Evolutionary conservation across 2,329 filamentous ascomycete genomes (phyloP).

Genomic region (Penicillium sp.): DNA sequence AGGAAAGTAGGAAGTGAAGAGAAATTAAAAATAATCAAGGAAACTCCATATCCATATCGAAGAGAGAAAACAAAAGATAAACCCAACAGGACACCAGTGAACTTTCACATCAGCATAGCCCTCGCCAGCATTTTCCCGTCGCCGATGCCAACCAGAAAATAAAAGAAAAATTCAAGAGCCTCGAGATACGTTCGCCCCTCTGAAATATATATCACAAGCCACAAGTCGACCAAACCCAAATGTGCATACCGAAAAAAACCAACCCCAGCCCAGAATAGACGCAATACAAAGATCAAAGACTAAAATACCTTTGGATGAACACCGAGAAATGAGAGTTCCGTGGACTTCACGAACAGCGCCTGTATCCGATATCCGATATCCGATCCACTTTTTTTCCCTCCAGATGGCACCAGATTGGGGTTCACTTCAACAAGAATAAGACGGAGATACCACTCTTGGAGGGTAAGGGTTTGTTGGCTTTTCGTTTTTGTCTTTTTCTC

Average conservation of each 20-base stretch:
- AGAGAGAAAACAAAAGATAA: neutral
- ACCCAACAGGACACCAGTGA: neutral
- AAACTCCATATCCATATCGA: neutral
- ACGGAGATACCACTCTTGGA: neutral
- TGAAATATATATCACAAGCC: neutral
- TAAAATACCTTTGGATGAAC: neutral
- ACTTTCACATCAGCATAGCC: neutral
- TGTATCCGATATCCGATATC: neutral
- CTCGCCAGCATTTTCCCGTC: neutral
- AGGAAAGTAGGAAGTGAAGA: neutral
- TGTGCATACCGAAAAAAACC: neutral
- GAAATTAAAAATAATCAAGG: neutral
- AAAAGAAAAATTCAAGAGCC: neutral
- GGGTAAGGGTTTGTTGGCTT: neutral
- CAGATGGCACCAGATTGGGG: neutral
- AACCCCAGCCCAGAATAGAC: neutral
- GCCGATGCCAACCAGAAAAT: neutral
- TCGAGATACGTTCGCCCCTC: neutral
- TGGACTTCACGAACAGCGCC: neutral
- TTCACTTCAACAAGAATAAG: constrained; percentile 10
- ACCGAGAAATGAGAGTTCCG: constrained; percentile 5
- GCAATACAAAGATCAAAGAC: neutral
- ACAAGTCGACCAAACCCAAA: neutral
- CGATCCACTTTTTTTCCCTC: neutral
- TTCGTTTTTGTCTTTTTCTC: constrained; percentile 1